Evolutionary conservation across 129 eudicot genomes (phyloP).

Genomic region (Silybum marianum): DNA sequence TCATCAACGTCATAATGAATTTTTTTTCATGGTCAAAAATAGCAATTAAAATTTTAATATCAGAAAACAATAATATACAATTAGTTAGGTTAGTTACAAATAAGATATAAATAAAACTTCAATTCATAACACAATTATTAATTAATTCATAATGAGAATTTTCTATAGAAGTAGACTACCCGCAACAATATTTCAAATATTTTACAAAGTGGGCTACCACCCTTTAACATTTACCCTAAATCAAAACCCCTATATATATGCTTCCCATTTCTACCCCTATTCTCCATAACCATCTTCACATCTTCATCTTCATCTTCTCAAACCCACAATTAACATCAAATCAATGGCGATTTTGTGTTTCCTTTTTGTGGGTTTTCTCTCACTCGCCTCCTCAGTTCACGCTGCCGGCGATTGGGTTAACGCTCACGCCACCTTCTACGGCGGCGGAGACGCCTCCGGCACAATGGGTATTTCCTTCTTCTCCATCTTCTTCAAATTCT

Average conservation of each 20-base stretch:
- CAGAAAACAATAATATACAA: too few relatives aligned
- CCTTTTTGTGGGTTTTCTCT: constrained; percentile 37
- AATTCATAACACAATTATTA: neutral
- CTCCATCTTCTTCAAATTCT: neutral
- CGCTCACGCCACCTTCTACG: constrained; percentile 69
- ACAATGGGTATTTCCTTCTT: constrained; percentile 49
- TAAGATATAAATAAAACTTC: neutral
- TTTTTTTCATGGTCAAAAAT: too few relatives aligned
- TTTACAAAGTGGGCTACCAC: constrained; percentile 7
- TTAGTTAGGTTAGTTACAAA: too few relatives aligned
- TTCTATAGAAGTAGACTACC: constrained; percentile 12
- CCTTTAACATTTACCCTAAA: constrained; percentile 8
- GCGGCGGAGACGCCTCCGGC: constrained; percentile 75
- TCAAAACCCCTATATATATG: constrained; percentile 43
- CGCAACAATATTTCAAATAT: constrained; percentile 40
- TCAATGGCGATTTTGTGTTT: constrained; percentile 34
- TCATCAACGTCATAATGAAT: too few relatives aligned
- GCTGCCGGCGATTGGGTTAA: constrained; percentile 53
- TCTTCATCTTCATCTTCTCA: constrained; percentile 2
- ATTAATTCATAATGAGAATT: neutral
- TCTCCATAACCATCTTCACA: constrained; percentile 1
- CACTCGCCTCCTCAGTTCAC: constrained; percentile 36
- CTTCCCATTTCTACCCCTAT: constrained; percentile 5
- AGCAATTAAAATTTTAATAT: too few relatives aligned
- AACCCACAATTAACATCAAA: constrained; percentile 9